phyloP scores from a whole-genome alignment of 2,329 filamentous ascomycete genomes.

The Coniella lustricola region DNA sequence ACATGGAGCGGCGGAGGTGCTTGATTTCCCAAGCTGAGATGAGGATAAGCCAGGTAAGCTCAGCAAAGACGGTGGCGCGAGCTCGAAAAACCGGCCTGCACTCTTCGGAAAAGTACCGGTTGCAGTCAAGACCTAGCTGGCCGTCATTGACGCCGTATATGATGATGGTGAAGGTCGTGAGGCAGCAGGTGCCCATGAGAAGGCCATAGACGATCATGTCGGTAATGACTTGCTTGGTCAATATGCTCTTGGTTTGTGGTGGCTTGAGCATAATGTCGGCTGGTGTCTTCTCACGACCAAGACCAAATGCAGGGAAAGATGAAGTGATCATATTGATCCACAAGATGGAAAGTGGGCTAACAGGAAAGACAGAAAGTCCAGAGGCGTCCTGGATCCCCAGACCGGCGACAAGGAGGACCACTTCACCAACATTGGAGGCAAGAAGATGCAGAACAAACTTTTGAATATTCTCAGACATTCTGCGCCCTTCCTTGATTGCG shows the following conservation, averaged over 20 bases:
- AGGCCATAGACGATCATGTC: constrained; percentile 76
- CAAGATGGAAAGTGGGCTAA: constrained; percentile 78
- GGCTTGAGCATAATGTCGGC: constrained; percentile 73
- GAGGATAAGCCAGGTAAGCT: constrained; percentile 66
- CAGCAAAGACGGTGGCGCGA: constrained; percentile 65
- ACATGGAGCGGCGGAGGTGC: constrained; percentile 63
- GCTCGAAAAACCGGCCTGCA: constrained; percentile 61
- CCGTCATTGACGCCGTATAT: constrained; percentile 50
- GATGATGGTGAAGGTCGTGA: constrained; percentile 59
- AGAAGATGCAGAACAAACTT: constrained; percentile 79
- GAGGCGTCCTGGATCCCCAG: constrained; percentile 70
- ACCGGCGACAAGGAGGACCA: constrained; percentile 72
- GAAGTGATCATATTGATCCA: constrained; percentile 96
- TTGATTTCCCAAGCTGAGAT: constrained; percentile 75
- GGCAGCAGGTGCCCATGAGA: constrained; percentile 66
- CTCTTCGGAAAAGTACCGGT: constrained; percentile 46
- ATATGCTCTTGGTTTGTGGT: constrained; percentile 69
- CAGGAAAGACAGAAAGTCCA: constrained; percentile 73
- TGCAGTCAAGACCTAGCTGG: constrained; percentile 55
- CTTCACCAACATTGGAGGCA: constrained; percentile 76
- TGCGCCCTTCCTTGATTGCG: constrained; percentile 73
- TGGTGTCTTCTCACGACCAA: constrained; percentile 71
- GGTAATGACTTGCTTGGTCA: constrained; percentile 68
- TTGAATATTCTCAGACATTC: constrained; percentile 85
- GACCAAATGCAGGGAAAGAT: constrained; percentile 78